A percentile compares a stretch with the other conserved stretches of the same genome.
Conservation (phyloP, 306 rosid species). For the Psophocarpus tetragonolobus region DNA sequence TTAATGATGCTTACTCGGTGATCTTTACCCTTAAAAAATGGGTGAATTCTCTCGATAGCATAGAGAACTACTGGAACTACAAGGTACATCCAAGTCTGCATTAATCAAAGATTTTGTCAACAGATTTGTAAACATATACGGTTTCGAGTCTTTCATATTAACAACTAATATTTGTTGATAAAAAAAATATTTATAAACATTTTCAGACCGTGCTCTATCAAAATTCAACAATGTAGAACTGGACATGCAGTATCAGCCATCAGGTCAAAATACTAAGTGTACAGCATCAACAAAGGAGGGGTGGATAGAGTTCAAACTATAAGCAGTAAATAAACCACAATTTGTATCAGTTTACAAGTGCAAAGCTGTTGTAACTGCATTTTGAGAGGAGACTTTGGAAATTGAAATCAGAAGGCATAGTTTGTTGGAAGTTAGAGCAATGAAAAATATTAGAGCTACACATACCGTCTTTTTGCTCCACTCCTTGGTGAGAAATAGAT, state of each 20-base stretch:
- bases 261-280: not conserved
- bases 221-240: not conserved
- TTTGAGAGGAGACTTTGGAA: not conserved
- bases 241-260: not conserved
- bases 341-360: not conserved
- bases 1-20: slow-evolving; percentile 64
- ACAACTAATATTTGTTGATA: too few species aligned
- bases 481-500: slow-evolving; percentile 52
- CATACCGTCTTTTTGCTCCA: slow-evolving; percentile 79
- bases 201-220: slow-evolving; percentile 3
- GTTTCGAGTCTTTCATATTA: too few species aligned
- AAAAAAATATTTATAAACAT: not conserved
- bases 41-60: slow-evolving; percentile 58
- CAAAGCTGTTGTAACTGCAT: not conserved
- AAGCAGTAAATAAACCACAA: not conserved
- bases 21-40: slow-evolving; percentile 47
- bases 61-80: slow-evolving; percentile 60
- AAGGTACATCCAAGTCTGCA: slow-evolving; percentile 98
- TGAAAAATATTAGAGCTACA: not conserved
- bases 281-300: not conserved
- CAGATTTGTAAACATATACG: not conserved
- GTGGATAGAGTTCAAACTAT: not conserved
- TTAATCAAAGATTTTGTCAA: slow-evolving; percentile 6
- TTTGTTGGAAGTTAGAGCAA: not conserved
- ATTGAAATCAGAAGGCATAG: slow-evolving; percentile 16